phyloP scores from a whole-genome alignment of 1,284 basidiomycete species.

The Pseudozyma sp. region DNA sequence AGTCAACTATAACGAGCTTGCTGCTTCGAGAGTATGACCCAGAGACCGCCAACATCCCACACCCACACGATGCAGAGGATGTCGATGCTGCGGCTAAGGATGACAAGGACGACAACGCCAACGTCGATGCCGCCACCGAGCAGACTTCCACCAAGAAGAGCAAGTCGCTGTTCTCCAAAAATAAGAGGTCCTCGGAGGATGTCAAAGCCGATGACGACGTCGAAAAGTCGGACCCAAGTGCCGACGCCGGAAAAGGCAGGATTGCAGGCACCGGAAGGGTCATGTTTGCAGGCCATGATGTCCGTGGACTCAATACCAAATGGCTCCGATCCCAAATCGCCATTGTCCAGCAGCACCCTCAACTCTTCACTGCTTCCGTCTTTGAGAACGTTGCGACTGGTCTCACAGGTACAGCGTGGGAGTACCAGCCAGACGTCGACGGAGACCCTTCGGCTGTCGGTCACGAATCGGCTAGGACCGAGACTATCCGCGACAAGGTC shows the following conservation, averaged over 20 bases:
- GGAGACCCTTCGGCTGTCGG: conserved; percentile 22
- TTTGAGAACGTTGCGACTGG: conserved; percentile 67
- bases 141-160: conserved; percentile 13
- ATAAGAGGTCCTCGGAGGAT: conserved; percentile 13
- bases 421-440: conserved; percentile 45
- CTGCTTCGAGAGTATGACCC: conserved; percentile 71
- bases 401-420: conserved; percentile 54
- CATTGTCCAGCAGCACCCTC: conserved; percentile 71
- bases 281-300: conserved; percentile 65
- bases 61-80: conserved; percentile 39
- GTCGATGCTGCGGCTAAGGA: conserved; percentile 12
- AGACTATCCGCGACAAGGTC: conserved; percentile 64
- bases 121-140: not conserved
- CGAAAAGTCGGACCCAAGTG: conserved; percentile 23
- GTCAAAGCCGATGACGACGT: conserved; percentile 15
- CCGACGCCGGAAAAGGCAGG: conserved; percentile 22
- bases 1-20: conserved; percentile 70
- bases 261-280: conserved; percentile 59
- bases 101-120: conserved; percentile 7
- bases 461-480: conserved; percentile 31
- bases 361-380: conserved; percentile 64
- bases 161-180: conserved; percentile 18
- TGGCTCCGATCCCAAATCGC: conserved; percentile 71
- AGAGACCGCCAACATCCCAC: conserved; percentile 56
- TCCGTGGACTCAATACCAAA: conserved; percentile 69